Conservation (phyloP, 257 asterid species). For the Nemophila menziesii region DNA sequence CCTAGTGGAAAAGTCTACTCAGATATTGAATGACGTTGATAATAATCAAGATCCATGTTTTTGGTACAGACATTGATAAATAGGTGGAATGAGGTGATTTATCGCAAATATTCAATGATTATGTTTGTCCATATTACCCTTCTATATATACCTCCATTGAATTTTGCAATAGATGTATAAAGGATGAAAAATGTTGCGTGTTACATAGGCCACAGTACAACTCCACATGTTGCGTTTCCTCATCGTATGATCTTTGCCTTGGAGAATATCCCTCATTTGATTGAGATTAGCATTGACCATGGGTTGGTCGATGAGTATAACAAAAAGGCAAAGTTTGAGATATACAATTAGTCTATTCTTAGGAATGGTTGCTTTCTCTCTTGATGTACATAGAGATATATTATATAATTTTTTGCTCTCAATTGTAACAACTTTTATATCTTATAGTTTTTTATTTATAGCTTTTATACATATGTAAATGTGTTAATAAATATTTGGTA, state of each 20-base stretch:
- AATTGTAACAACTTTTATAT: too few relatives aligned
- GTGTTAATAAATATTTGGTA: too few relatives aligned
- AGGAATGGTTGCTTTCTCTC: conserved; percentile 13
- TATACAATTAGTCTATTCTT: conserved; percentile 37
- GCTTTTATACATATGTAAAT: too few relatives aligned
- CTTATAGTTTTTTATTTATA: too few relatives aligned
- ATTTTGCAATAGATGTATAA: conserved; percentile 79
- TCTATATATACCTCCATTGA: conserved; percentile 62
- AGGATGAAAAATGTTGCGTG: conserved; percentile 82
- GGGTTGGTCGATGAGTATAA: conserved; percentile 79
- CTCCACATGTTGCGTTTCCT: conserved; percentile 62
- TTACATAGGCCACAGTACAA: conserved; percentile 70
- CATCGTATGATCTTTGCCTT: conserved; percentile 80
- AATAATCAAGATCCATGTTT: too few relatives aligned
- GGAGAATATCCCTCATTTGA: conserved; percentile 85
- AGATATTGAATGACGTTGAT: too few relatives aligned
- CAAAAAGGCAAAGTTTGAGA: conserved; percentile 57
- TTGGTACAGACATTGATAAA: too few relatives aligned
- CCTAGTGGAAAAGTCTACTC: too few relatives aligned
- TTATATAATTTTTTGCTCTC: too few relatives aligned
- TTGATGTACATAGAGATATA: too few relatives aligned
- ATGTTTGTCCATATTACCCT: conserved; percentile 45
- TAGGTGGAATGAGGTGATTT: conserved; percentile 89
- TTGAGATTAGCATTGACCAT: conserved; percentile 77
- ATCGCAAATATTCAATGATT: conserved; percentile 43